These are phyloP conservation scores for Trichoderma semiorbis DNA, from an alignment of 2,329 filamentous ascomycete species.

Conservation along the genomic window DNA sequence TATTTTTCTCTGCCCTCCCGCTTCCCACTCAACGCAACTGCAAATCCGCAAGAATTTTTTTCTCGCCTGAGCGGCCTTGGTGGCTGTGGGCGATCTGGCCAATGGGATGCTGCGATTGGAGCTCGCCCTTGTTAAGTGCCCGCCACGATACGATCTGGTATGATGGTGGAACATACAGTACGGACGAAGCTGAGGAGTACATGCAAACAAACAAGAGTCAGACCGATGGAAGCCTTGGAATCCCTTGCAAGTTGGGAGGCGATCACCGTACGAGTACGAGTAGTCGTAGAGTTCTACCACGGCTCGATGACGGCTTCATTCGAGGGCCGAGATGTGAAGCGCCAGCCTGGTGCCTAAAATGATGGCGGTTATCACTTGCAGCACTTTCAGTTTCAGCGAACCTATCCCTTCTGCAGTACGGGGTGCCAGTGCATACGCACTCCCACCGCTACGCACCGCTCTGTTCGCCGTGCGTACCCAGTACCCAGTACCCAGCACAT, in stretches of 20 bases:
- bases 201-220: neutral
- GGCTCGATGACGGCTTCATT: neutral
- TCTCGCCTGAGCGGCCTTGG: slow-evolving; percentile 6
- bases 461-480: neutral
- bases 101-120: slow-evolving; percentile 1
- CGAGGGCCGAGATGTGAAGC: neutral
- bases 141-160: slow-evolving; percentile 12
- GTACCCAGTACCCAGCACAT: neutral
- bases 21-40: neutral
- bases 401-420: neutral
- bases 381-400: neutral
- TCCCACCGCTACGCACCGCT: neutral
- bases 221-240: neutral
- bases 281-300: neutral
- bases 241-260: neutral
- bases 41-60: slow-evolving; percentile 13
- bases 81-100: neutral
- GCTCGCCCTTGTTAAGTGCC: neutral
- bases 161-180: neutral
- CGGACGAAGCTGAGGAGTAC: neutral
- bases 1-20: neutral
- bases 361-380: neutral
- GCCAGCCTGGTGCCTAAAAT: neutral
- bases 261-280: neutral
- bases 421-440: neutral